These are phyloP conservation scores for Microsporum audouinii DNA, from an alignment of 2,329 filamentous ascomycete species.

Conservation along the genomic window DNA sequence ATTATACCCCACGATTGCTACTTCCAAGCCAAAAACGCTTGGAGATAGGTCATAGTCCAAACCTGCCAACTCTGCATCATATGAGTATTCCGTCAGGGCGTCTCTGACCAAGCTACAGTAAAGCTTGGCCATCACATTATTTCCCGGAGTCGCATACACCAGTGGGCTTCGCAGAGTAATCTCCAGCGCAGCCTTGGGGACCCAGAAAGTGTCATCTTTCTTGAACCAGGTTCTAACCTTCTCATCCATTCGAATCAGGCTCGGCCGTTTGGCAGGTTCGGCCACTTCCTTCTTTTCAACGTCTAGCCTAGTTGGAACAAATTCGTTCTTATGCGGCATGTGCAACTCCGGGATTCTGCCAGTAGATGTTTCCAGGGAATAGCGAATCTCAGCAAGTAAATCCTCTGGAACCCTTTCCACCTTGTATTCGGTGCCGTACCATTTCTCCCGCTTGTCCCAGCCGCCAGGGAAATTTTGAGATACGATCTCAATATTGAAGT, in stretches of 20 bases:
- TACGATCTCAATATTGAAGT: slow-evolving; percentile 73
- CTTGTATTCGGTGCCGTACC: slow-evolving; percentile 94
- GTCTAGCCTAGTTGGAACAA: slow-evolving; percentile 83
- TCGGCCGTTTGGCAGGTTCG: slow-evolving; percentile 60
- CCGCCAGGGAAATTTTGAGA: slow-evolving; percentile 72
- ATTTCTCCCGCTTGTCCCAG: slow-evolving; percentile 84
- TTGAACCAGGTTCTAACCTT: slow-evolving; percentile 85
- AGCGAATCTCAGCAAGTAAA: slow-evolving; percentile 58
- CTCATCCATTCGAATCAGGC: slow-evolving; percentile 73
- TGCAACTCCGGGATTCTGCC: slow-evolving; percentile 61
- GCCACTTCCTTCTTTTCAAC: slow-evolving; percentile 89
- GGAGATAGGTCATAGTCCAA: slow-evolving; percentile 69
- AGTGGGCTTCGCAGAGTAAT: slow-evolving; percentile 70
- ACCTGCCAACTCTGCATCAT: slow-evolving; percentile 88
- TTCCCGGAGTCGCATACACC: slow-evolving; percentile 66
- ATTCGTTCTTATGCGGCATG: slow-evolving; percentile 86
- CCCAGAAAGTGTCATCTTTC: slow-evolving; percentile 98
- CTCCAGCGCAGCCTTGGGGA: slow-evolving; percentile 81
- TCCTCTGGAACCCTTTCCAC: slow-evolving; percentile 66
- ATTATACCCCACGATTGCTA: slow-evolving; percentile 83
- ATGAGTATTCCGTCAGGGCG: slow-evolving; percentile 82
- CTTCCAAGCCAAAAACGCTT: slow-evolving; percentile 60
- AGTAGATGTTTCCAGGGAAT: slow-evolving; percentile 49
- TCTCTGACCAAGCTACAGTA: slow-evolving; percentile 82
- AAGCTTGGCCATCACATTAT: slow-evolving; percentile 63